Evolutionary conservation across 1,284 basidiomycete species (phyloP).

Genomic region (Microbotryum lychnidis-dioicae): DNA sequence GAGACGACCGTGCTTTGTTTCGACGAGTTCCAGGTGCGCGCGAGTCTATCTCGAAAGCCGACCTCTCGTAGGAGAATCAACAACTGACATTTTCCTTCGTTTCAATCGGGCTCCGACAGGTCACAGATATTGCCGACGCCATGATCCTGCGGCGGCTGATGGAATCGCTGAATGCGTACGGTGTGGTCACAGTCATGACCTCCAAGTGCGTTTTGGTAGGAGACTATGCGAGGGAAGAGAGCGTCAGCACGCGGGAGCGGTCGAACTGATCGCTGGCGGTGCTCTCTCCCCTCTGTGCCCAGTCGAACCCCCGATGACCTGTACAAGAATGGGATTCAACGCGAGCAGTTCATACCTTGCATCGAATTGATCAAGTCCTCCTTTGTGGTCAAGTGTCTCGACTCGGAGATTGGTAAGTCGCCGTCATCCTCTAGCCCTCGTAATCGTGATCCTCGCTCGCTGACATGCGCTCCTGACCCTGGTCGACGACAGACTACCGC

Average conservation of each 20-base stretch:
- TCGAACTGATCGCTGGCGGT: background rate
- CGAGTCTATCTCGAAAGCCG: background rate
- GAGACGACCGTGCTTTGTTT: constrained; percentile 86
- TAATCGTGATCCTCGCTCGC: too few species aligned
- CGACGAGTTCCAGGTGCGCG: constrained; percentile 87
- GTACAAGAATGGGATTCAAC: constrained; percentile 98
- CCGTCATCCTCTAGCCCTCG: background rate
- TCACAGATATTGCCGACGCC: constrained; percentile 96
- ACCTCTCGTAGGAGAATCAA: background rate
- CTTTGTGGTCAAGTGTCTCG: constrained; percentile 80
- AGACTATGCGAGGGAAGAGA: too few species aligned
- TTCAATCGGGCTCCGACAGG: constrained; percentile 44
- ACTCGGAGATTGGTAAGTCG: constrained; percentile 77
- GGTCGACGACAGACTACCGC: constrained; percentile 62
- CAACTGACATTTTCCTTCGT: background rate
- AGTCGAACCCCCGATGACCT: constrained; percentile 95
- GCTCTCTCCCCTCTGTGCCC: constrained; percentile 3
- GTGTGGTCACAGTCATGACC: constrained; percentile 90
- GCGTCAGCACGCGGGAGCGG: too few species aligned
- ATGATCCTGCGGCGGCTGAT: constrained; percentile 91
- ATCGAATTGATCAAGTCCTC: constrained; percentile 85
- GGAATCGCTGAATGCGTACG: constrained; percentile 73
- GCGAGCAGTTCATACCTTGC: constrained; percentile 89
- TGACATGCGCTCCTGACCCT: background rate
- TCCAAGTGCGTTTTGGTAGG: constrained; percentile 63